Conservation (phyloP, 768 basidiomycete genomes). For the Lactarius evosmus region DNA sequence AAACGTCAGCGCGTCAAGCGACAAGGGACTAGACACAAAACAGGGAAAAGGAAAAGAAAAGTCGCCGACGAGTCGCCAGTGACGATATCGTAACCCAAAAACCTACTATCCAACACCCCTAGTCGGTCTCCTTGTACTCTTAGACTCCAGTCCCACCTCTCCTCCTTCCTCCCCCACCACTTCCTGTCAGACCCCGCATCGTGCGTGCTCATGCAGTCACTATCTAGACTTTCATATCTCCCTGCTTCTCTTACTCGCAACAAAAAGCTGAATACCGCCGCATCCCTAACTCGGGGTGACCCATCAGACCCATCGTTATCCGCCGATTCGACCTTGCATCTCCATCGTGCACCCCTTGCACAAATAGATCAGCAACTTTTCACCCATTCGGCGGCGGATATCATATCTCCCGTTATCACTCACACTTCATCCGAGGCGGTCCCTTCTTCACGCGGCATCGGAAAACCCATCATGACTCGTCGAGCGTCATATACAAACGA, state of each 20-base stretch:
- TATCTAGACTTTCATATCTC: slow-evolving; percentile 13
- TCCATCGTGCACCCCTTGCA: slow-evolving; percentile 26
- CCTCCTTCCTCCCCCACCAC: not conserved
- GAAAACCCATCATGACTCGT: slow-evolving; percentile 22
- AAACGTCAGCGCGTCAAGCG: not conserved
- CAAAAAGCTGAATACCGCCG: slow-evolving; percentile 21
- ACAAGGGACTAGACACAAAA: not conserved
- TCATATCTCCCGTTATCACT: slow-evolving; percentile 13
- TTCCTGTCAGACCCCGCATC: not conserved
- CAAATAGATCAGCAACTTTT: slow-evolving; percentile 27
- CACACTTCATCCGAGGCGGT: slow-evolving; percentile 11
- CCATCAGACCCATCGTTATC: slow-evolving; percentile 21
- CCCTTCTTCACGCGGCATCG: slow-evolving; percentile 4
- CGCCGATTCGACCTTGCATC: slow-evolving; percentile 18
- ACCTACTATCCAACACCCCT: slow-evolving; percentile 1
- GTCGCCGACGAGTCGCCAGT: not conserved
- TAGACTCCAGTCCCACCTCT: not conserved
- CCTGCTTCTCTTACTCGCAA: slow-evolving; percentile 1
- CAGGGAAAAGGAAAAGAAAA: not conserved
- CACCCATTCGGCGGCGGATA: slow-evolving; percentile 2
- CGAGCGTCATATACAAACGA: slow-evolving; percentile 25
- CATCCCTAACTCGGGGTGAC: slow-evolving; percentile 5
- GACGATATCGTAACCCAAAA: not conserved
- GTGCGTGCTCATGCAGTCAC: slow-evolving; percentile 14
- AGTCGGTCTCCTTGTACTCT: slow-evolving; percentile 1